Evolutionary conservation across 345 rosid species (phyloP).

Genomic region (Ailanthus altissimus): DNA sequence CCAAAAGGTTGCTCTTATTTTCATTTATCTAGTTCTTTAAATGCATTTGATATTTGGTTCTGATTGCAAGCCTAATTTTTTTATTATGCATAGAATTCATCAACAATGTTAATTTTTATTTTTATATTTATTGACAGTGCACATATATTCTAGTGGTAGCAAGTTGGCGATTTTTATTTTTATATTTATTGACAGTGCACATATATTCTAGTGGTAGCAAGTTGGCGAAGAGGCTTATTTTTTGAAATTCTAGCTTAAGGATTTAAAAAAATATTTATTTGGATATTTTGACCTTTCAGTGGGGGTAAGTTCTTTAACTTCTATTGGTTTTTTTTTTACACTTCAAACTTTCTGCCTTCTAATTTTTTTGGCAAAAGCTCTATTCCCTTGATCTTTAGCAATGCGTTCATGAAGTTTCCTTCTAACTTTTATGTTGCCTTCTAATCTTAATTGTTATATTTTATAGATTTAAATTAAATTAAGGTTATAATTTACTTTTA

Average conservation of each 20-base stretch:
- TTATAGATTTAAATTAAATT: no score
- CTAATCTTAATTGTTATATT: no score
- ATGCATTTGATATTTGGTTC: not conserved
- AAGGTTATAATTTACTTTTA: no score
- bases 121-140: not conserved
- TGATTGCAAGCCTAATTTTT: not conserved
- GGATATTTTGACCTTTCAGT: constrained; percentile 84
- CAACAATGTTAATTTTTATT: not conserved
- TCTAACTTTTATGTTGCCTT: no score
- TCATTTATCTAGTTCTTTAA: not conserved
- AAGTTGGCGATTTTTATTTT: constrained; percentile 76
- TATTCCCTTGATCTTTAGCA: not conserved
- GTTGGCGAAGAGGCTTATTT: constrained; percentile 85
- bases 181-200: no score
- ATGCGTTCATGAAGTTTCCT: no score
- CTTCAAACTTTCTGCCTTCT: not conserved
- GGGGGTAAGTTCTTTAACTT: constrained; percentile 50
- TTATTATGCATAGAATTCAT: not conserved
- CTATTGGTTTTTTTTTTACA: not conserved
- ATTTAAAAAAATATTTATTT: constrained; percentile 75
- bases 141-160: no score
- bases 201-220: constrained; percentile 83
- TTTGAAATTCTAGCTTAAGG: constrained; percentile 78
- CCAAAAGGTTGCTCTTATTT: not conserved
- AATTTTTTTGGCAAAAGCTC: not conserved